Base-by-base conservation (phyloP, 805 yeast genomes). In the Kuraishia cidri region DNA sequence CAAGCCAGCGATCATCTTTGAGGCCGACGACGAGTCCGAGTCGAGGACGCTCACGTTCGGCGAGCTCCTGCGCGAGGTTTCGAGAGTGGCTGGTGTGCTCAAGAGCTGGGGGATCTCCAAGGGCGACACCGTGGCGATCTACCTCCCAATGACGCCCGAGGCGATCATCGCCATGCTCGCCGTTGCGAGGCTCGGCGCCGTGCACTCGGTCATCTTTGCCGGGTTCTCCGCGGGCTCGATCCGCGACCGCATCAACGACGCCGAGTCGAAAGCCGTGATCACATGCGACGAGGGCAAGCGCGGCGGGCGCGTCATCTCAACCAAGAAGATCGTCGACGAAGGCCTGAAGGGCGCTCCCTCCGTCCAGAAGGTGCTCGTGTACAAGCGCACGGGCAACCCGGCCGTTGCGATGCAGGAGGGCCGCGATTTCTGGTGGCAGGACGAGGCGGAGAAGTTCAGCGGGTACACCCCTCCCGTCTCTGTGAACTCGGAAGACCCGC, bases 91-190 rank as follows among this genome's bases (percentile, higher is more conserved):
- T 9, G 88, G 82, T 46, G 80, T 85, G 27, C 71, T 92, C 54
- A 64, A 71, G 42, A 69, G 78, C 37, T 77, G 87, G 73, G 98
- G 98, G 36, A 90, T 90, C 45, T 64, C 69, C 46, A 84, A 85
- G 60, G 98, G 98, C 52, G 98, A 90, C 54, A 83, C 94, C 18
- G 97, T 90, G 37, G 97, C 97, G 31, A 83, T 90, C 37, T 90
- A 90, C 61, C 65, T 90, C 55, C 98, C 98, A 52, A 90, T 92
- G 98, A 88, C 88, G 40, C 94, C 97, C 31, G 95, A 88, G 63
- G 96, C 97, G 14, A 66, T 92, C 40, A 75, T 92, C 36, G 82
- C 98, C n/a, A 75, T 90, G 72, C 68, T 90, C 51, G 98, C 98
- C 30, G 79, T 87, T 51, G 83, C 78, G 23, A 79, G 98, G 64